A percentile compares a stretch with the other conserved stretches of the same genome.
Conservation (phyloP, 1,284 basidiomycete genomes). For the Cutaneotrichosporon curvatum region DNA sequence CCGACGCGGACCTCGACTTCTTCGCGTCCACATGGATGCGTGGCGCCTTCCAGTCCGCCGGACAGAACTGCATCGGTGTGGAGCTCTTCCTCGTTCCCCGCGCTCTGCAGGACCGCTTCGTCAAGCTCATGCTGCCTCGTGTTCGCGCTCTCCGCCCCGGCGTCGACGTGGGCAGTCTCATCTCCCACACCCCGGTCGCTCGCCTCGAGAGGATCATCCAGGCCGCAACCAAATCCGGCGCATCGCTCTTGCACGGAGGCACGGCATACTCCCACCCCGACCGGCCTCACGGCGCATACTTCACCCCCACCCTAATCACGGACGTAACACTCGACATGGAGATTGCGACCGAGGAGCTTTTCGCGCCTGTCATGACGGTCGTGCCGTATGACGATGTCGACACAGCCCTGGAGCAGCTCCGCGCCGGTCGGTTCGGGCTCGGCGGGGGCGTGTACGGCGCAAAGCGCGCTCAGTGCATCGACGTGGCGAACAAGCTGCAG, state of each 20-base stretch:
- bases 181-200: constrained; percentile 54
- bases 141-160: constrained; percentile 61
- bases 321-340: constrained; percentile 67
- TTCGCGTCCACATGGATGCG: constrained; percentile 61
- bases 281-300: constrained; percentile 66
- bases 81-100: constrained; percentile 73
- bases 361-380: constrained; percentile 79
- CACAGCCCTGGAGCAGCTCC: constrained; percentile 77
- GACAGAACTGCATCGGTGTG: constrained; percentile 96
- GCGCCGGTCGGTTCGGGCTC: constrained; percentile 79
- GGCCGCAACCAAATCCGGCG: constrained; percentile 58
- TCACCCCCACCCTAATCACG: constrained; percentile 77
- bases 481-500: constrained; percentile 69
- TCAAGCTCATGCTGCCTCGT: constrained; percentile 58
- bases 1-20: constrained; percentile 47
- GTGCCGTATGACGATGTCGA: constrained; percentile 73
- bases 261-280: constrained; percentile 59
- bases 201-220: constrained; percentile 64
- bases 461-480: constrained; percentile 62
- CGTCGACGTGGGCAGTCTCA: constrained; percentile 47
- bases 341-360: constrained; percentile 77
- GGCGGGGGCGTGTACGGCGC: constrained; percentile 93
- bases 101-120: constrained; percentile 53
- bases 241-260: constrained; percentile 62
- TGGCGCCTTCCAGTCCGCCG: constrained; percentile 59